Evolutionary conservation across 768 basidiomycete genomes (phyloP), one percentile per base, ranked within the genome.

Genomic region (Galerina sulciceps): DNA sequence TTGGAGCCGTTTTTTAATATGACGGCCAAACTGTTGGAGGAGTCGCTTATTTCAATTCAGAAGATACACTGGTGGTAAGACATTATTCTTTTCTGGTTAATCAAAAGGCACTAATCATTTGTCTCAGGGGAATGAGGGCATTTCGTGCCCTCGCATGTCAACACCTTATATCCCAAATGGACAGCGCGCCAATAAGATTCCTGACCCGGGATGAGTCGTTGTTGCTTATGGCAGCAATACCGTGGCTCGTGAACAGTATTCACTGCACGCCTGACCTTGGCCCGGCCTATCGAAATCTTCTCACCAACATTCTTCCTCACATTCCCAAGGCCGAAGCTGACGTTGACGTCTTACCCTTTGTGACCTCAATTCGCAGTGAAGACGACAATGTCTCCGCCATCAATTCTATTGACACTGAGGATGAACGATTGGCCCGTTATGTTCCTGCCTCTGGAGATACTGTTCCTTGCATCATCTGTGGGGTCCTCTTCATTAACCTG

Each of bases 201-300:
- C 67, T 13, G 15, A n/a, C 38, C 1, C 47, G 11, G 6, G n/a
- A 40, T 4, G 8, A 15, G 2, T 66, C 67, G 8, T 57, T 74
- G 6, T 49, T 68, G 1, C 64, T 74, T 6, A 69, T 68, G 0
- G 68, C 67, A 2, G 65, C 60, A 0, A 46, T 57, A 8, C 57
- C 57, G 0, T 71, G 68, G 69, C 55, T 72, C 1, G 17, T 69
- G 1, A 73, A 72, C 42, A 48, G 61, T 1, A 62, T 73, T 2
- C 70, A 72, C 55, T 70, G 70, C 1, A 54, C 60, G 0, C 70
- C 70, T 0, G 71, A 74, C 31, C 53, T 66, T 6, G 61, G 67
- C 1, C 46, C 52, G 6, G 50, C 65, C 8, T 51, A 49, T 1
- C 60, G 69, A 35, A 57, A 70, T 3, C 48, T 74, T 0, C 62